Evolutionary conservation across 2,329 filamentous ascomycete genomes (phyloP).

Genomic region (Lecanoromycetidae sp.): DNA sequence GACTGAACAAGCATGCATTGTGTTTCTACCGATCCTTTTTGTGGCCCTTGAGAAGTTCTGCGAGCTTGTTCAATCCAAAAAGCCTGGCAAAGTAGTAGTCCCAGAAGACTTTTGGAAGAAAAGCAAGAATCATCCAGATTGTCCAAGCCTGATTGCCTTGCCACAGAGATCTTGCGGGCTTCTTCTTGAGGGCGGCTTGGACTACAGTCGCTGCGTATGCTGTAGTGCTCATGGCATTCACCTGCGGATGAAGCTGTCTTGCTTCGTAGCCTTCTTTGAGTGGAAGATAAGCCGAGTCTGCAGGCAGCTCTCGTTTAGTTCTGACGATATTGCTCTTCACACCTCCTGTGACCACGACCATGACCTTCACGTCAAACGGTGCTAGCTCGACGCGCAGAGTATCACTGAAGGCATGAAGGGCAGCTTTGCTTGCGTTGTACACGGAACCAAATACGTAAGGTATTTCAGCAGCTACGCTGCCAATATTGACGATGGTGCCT

Average conservation of each 20-base stretch:
- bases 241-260: slow-evolving; percentile 43
- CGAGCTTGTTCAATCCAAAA: neutral
- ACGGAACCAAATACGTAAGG: slow-evolving; percentile 35
- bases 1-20: no score
- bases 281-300: slow-evolving; percentile 40
- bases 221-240: slow-evolving; percentile 39
- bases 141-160: neutral
- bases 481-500: slow-evolving; percentile 35
- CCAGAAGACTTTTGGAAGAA: neutral
- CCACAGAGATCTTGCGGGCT: slow-evolving; percentile 16
- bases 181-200: slow-evolving; percentile 32
- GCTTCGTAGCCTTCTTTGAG: slow-evolving; percentile 40
- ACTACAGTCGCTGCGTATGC: slow-evolving; percentile 45
- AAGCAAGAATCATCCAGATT: neutral
- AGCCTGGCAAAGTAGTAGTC: neutral
- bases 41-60: neutral
- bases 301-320: slow-evolving; percentile 35
- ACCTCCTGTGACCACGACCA: slow-evolving; percentile 47
- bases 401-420: slow-evolving; percentile 46
- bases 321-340: slow-evolving; percentile 48
- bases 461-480: slow-evolving; percentile 33
- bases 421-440: slow-evolving; percentile 50
- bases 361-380: slow-evolving; percentile 37
- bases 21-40: neutral
- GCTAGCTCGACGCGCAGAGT: slow-evolving; percentile 45